Evolutionary conservation across 345 rosid species (phyloP).

Genomic region (Arabidopsis suecica): DNA sequence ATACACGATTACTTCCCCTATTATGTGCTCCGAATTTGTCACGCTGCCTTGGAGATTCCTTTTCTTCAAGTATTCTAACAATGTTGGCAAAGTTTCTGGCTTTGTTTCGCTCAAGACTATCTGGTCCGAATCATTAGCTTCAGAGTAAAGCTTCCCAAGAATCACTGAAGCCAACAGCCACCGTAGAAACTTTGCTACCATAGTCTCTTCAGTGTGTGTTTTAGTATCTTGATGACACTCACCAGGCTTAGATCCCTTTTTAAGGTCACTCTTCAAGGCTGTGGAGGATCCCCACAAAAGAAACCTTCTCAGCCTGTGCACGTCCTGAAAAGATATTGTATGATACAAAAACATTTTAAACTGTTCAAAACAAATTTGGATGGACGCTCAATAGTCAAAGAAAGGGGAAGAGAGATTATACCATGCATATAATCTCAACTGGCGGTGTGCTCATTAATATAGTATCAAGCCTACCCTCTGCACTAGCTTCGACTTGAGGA

Average conservation of each 20-base stretch:
- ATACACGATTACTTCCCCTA: constrained; percentile 60
- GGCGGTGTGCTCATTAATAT: constrained; percentile 78
- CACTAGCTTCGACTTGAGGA: constrained; percentile 47
- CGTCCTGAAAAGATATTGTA: constrained; percentile 55
- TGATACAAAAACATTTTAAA: constrained; percentile 7
- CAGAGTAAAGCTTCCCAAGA: constrained; percentile 60
- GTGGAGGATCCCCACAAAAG: constrained; percentile 73
- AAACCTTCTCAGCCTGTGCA: constrained; percentile 64
- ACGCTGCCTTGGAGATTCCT: constrained; percentile 39
- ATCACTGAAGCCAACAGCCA: constrained; percentile 85
- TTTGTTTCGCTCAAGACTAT: constrained; percentile 42
- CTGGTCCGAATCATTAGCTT: constrained; percentile 37
- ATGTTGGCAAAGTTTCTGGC: constrained; percentile 49
- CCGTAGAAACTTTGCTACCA: constrained; percentile 71
- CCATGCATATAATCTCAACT: constrained; percentile 62
- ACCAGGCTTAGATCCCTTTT: constrained; percentile 32
- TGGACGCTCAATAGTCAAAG: constrained; percentile 20
- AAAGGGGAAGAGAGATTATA: constrained; percentile 37
- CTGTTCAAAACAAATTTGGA: constrained; percentile 22
- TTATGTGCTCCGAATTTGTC: constrained; percentile 46
- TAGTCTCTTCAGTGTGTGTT: constrained; percentile 49
- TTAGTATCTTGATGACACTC: constrained; percentile 37
- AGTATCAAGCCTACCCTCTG: constrained; percentile 64
- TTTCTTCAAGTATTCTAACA: constrained; percentile 52
- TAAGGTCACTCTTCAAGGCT: constrained; percentile 61